Evolutionary conservation across 331 rosid genomes (phyloP).

Genomic region (Malus hybrid): DNA sequence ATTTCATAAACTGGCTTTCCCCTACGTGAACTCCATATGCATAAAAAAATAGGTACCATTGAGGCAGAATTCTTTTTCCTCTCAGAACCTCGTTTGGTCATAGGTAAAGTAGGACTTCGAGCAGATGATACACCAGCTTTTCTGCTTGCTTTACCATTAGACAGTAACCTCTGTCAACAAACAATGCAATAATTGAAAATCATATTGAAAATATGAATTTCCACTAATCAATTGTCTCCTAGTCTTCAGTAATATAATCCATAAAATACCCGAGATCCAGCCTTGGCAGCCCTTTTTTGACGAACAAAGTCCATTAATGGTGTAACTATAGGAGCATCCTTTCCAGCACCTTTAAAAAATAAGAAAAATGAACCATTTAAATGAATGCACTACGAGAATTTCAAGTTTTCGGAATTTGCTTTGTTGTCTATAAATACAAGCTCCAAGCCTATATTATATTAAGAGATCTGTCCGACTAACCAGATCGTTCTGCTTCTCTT

Average conservation of each 20-base stretch:
- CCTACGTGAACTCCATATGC: neutral
- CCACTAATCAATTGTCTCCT: neutral
- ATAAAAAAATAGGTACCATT: conserved; percentile 36
- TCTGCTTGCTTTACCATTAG: conserved; percentile 56
- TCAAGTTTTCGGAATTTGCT: neutral
- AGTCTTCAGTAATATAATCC: neutral
- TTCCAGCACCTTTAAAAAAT: conserved; percentile 52
- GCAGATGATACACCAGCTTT: conserved; percentile 32
- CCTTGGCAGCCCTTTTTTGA: conserved; percentile 54
- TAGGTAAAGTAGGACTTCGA: conserved; percentile 35
- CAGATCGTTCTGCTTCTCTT: conserved; percentile 90
- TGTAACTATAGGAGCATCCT: conserved; percentile 65
- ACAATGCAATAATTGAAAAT: neutral
- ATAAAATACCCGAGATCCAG: conserved; percentile 55
- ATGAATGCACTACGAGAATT: neutral
- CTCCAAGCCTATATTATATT: conserved; percentile 8
- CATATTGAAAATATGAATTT: neutral
- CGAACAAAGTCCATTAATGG: conserved; percentile 91
- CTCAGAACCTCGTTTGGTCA: conserved; percentile 49
- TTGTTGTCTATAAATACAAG: neutral
- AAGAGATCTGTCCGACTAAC: conserved; percentile 30
- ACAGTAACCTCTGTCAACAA: conserved; percentile 35
- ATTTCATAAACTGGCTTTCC: neutral
- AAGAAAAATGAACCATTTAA: neutral
- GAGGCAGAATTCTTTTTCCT: conserved; percentile 49